These are phyloP conservation scores for Globisporangium recalcitrans DNA, from an alignment of 352 stramenopile genomes.

Conservation along the genomic window DNA sequence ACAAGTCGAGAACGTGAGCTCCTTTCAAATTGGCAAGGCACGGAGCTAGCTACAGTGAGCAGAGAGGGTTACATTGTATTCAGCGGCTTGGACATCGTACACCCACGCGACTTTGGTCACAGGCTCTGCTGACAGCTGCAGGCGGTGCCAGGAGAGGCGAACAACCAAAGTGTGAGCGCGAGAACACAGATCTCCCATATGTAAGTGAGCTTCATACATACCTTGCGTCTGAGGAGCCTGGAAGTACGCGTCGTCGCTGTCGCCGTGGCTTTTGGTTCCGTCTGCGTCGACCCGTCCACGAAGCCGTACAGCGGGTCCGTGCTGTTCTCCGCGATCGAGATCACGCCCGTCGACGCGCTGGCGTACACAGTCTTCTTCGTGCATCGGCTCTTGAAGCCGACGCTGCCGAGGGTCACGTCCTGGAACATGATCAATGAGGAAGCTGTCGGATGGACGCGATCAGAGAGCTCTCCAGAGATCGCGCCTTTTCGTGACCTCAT, in stretches of 20 bases:
- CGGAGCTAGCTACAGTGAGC: neutral
- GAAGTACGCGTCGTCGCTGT: slow-evolving; percentile 42
- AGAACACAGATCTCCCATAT: neutral
- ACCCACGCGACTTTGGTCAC: slow-evolving; percentile 82
- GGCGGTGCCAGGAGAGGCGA: neutral
- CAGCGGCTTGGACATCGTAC: slow-evolving; percentile 58
- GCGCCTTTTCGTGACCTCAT: neutral
- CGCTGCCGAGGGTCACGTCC: slow-evolving; percentile 42
- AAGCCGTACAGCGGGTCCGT: slow-evolving; percentile 35
- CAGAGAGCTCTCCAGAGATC: slow-evolving; percentile 2
- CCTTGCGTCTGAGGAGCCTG: slow-evolving; percentile 30
- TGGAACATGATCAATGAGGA: slow-evolving; percentile 37
- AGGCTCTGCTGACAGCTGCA: slow-evolving; percentile 29
- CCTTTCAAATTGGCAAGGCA: neutral
- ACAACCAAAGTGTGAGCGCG: neutral
- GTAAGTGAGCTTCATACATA: neutral
- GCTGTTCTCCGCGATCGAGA: slow-evolving; percentile 34
- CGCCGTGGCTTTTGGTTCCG: slow-evolving; percentile 28
- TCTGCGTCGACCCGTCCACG: slow-evolving; percentile 39
- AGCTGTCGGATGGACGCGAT: neutral
- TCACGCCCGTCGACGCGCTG: slow-evolving; percentile 23
- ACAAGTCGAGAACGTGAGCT: neutral
- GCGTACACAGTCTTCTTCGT: slow-evolving; percentile 28
- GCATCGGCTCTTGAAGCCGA: slow-evolving; percentile 52
- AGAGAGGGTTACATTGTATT: slow-evolving; percentile 54